A percentile compares a stretch with the other conserved stretches of the same genome.
Evolutionary conservation across 2,329 filamentous ascomycete species (phyloP).

Genomic region (Lithohypha guttulata): DNA sequence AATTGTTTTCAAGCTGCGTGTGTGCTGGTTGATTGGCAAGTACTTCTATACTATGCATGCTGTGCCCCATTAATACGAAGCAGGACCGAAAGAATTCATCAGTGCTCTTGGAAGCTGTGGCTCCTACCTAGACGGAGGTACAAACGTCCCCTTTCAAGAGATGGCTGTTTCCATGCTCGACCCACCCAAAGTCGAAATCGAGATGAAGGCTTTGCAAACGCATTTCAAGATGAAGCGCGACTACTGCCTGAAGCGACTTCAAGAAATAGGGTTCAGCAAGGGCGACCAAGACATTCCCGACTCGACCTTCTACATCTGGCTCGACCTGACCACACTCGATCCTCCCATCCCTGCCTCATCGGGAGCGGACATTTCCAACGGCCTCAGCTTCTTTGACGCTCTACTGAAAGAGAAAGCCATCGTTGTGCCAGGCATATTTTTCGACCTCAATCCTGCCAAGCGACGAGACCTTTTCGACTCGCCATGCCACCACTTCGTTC

Average conservation of each 20-base stretch:
- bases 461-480: conserved; percentile 86
- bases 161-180: conserved; percentile 90
- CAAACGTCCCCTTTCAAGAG: conserved; percentile 91
- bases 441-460: conserved; percentile 85
- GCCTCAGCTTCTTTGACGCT: conserved; percentile 92
- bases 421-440: conserved; percentile 95
- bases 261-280: conserved; percentile 66
- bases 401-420: conserved; percentile 91
- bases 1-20: conserved; percentile 46
- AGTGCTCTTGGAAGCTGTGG: conserved; percentile 86
- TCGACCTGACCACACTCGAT: conserved; percentile 44
- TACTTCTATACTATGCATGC: neutral
- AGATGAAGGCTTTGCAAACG: conserved; percentile 80
- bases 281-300: conserved; percentile 71
- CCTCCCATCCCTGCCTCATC: conserved; percentile 47
- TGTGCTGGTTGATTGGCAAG: conserved; percentile 77
- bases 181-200: conserved; percentile 62
- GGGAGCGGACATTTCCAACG: conserved; percentile 67
- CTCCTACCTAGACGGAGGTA: conserved; percentile 86
- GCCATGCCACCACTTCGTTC: conserved; percentile 85
- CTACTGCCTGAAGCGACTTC: conserved; percentile 70
- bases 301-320: conserved; percentile 88
- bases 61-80: neutral
- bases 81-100: conserved; percentile 83
- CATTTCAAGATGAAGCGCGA: conserved; percentile 93